phyloP scores from a whole-genome alignment of 2,329 filamentous ascomycete species.

The Clathrospora elynae region DNA sequence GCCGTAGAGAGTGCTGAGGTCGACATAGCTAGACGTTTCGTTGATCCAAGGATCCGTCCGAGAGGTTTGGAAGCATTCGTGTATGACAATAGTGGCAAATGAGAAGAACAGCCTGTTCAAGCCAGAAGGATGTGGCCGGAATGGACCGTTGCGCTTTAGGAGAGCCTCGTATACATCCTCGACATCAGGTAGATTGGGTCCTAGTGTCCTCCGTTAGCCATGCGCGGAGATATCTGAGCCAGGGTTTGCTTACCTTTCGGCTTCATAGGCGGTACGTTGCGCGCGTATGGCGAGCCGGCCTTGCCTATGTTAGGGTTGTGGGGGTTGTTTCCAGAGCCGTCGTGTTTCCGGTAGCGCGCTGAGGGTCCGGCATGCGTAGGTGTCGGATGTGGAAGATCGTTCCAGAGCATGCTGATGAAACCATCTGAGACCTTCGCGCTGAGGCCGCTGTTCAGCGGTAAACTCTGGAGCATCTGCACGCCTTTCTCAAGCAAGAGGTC shows the following conservation, averaged over 20 bases:
- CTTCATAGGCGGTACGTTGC: slow-evolving; percentile 61
- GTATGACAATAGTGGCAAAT: slow-evolving; percentile 67
- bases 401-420: slow-evolving; percentile 60
- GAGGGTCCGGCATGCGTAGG: slow-evolving; percentile 55
- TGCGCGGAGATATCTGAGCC: slow-evolving; percentile 33
- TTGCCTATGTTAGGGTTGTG: slow-evolving; percentile 60
- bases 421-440: slow-evolving; percentile 55
- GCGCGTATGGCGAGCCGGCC: slow-evolving; percentile 60
- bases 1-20: slow-evolving; percentile 71
- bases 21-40: slow-evolving; percentile 73
- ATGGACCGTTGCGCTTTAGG: slow-evolving; percentile 63
- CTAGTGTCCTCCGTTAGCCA: slow-evolving; percentile 37
- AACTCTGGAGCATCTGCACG: slow-evolving; percentile 57
- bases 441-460: slow-evolving; percentile 58
- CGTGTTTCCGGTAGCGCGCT: slow-evolving; percentile 50
- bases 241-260: slow-evolving; percentile 49
- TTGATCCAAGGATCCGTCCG: slow-evolving; percentile 66
- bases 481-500: slow-evolving; percentile 53
- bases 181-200: slow-evolving; percentile 63
- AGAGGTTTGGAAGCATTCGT: slow-evolving; percentile 68
- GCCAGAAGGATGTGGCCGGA: slow-evolving; percentile 68
- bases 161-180: slow-evolving; percentile 66
- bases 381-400: slow-evolving; percentile 59
- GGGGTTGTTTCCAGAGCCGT: slow-evolving; percentile 54
- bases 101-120: slow-evolving; percentile 76